Conservation (phyloP, 2,329 filamentous ascomycete genomes). For the Botrytis aclada region DNA sequence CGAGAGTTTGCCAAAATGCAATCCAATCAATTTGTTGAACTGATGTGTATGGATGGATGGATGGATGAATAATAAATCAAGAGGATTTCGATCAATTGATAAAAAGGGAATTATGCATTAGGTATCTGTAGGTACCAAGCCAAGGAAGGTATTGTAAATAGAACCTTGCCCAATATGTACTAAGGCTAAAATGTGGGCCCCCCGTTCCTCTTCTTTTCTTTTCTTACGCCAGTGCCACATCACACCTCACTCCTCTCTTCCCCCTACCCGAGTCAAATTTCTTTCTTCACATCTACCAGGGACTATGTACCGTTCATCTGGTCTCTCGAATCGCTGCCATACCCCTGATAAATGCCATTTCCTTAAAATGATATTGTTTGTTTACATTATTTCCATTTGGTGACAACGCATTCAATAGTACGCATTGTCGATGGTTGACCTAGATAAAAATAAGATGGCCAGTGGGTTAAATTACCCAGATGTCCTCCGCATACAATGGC, state of each 20-base stretch:
- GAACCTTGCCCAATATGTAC: neutral
- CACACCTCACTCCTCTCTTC: neutral
- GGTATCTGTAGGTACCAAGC: neutral
- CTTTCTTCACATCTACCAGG: neutral
- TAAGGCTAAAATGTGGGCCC: neutral
- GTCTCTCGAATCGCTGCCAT: neutral
- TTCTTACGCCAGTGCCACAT: neutral
- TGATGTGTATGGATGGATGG: neutral
- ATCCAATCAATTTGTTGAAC: constrained; percentile 3
- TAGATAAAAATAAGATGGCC: neutral
- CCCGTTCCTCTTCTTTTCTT: neutral
- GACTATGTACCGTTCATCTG: neutral
- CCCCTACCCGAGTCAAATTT: neutral
- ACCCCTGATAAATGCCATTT: neutral
- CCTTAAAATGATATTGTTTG: neutral
- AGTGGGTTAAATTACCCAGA: neutral
- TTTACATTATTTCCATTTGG: neutral
- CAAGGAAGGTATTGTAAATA: neutral
- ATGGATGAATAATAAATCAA: neutral
- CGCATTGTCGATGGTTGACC: neutral
- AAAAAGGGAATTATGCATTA: constrained; percentile 7
- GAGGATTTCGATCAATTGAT: constrained; percentile 6
- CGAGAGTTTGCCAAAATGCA: neutral
- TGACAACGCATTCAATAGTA: constrained; percentile 7
- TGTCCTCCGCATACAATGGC: neutral